phyloP scores from a whole-genome alignment of 1,284 basidiomycete genomes.

The Trichosporon sp. region DNA sequence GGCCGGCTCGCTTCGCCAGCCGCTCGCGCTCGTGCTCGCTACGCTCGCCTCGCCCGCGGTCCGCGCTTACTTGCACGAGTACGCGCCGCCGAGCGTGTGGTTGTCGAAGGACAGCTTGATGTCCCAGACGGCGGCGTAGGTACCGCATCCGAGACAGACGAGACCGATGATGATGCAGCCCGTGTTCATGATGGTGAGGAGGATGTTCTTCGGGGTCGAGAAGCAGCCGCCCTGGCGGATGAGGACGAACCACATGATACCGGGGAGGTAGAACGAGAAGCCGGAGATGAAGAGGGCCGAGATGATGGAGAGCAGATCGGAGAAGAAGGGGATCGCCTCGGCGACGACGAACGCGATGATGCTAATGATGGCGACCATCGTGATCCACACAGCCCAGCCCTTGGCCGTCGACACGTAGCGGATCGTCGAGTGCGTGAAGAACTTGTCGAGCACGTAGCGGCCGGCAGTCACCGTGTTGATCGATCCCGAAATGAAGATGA shows the following conservation, averaged over 20 bases:
- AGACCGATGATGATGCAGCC: constrained; percentile 15
- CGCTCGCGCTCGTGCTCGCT: neutral
- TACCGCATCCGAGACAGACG: constrained; percentile 13
- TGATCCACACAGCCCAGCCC: constrained; percentile 54
- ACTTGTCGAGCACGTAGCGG: constrained; percentile 16
- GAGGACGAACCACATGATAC: constrained; percentile 18
- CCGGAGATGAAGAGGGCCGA: constrained; percentile 24
- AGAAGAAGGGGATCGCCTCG: constrained; percentile 40
- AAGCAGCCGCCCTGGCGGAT: constrained; percentile 18
- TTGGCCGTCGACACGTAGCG: constrained; percentile 36
- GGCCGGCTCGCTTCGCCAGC: too few species aligned
- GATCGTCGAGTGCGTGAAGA: constrained; percentile 11
- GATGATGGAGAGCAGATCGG: constrained; percentile 33
- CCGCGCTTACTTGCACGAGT: constrained; percentile 9
- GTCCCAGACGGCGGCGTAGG: constrained; percentile 11
- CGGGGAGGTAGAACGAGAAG: constrained; percentile 19
- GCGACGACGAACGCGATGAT: constrained; percentile 15
- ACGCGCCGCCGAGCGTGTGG: constrained; percentile 11
- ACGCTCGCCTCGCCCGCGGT: neutral
- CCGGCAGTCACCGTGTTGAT: constrained; percentile 14
- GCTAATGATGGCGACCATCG: constrained; percentile 15
- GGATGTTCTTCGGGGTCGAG: constrained; percentile 13
- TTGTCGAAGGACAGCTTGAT: constrained; percentile 10
- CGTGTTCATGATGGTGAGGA: constrained; percentile 12
- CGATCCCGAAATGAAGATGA: constrained; percentile 23